Evolutionary conservation across 2,329 filamentous ascomycete genomes (phyloP).

Genomic region (Aspergillus persii): DNA sequence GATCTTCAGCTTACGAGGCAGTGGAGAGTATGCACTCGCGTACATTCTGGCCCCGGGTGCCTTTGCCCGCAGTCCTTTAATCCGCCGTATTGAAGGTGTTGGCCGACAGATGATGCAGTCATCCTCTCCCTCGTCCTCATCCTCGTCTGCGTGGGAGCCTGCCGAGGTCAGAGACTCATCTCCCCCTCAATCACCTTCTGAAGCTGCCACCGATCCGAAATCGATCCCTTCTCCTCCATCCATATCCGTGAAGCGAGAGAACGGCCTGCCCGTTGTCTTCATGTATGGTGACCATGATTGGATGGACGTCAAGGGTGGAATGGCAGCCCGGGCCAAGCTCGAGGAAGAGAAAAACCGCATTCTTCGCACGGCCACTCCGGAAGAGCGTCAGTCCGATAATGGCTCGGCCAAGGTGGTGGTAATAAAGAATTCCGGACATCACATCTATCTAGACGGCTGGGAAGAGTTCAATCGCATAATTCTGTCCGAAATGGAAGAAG

Average conservation of each 20-base stretch:
- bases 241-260: constrained; percentile 46
- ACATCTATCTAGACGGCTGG: constrained; percentile 68
- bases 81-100: constrained; percentile 80
- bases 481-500: constrained; percentile 65
- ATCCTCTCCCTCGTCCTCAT: constrained; percentile 14
- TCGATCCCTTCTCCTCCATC: constrained; percentile 30
- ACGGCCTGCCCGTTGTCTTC: constrained; percentile 77
- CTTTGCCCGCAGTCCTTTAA: constrained; percentile 82
- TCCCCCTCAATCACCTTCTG: constrained; percentile 12
- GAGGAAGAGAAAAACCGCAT: constrained; percentile 63
- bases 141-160: constrained; percentile 10
- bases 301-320: constrained; percentile 93
- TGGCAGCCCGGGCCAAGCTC: constrained; percentile 75
- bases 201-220: constrained; percentile 8
- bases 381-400: constrained; percentile 70
- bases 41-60: constrained; percentile 93
- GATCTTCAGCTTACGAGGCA: constrained; percentile 87
- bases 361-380: constrained; percentile 59
- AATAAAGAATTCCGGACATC: constrained; percentile 69
- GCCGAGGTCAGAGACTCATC: constrained; percentile 12
- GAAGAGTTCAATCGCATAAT: constrained; percentile 69
- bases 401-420: constrained; percentile 80
- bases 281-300: constrained; percentile 98
- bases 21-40: constrained; percentile 87
- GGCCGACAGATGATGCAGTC: constrained; percentile 64